phyloP scores from a whole-genome alignment of 768 basidiomycete species.

The Tylopilus sp. region DNA sequence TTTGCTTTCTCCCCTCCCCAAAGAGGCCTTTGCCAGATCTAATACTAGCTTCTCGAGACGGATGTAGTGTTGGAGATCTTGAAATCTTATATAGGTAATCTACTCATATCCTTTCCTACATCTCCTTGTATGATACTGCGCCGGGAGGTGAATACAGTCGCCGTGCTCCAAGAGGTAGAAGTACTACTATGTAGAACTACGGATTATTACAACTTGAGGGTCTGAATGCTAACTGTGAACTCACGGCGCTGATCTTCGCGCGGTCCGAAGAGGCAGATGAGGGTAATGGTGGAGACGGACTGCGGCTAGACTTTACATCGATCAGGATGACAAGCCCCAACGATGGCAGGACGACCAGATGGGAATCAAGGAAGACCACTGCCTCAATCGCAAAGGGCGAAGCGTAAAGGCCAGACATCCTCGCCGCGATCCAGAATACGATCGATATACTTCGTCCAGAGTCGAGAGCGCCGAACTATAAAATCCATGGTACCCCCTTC shows the following conservation, averaged over 20 bases:
- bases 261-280: too few relatives aligned
- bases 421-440: conserved; percentile 54
- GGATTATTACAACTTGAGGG: neutral
- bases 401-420: conserved; percentile 55
- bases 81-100: too few relatives aligned
- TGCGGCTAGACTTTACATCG: neutral
- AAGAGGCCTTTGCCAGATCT: conserved; percentile 1
- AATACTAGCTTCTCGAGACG: too few relatives aligned
- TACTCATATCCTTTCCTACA: too few relatives aligned
- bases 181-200: conserved; percentile 8
- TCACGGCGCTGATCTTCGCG: too few relatives aligned
- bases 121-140: too few relatives aligned
- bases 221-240: conserved; percentile 4
- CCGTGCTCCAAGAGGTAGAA: too few relatives aligned
- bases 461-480: conserved; percentile 55
- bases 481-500: conserved; percentile 58
- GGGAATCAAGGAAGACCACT: neutral
- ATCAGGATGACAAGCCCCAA: neutral
- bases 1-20: conserved; percentile 5
- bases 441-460: conserved; percentile 51
- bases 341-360: conserved; percentile 1
- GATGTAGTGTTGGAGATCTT: too few relatives aligned
- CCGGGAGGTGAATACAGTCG: too few relatives aligned
- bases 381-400: conserved; percentile 2
- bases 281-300: too few relatives aligned